phyloP scores from a whole-genome alignment of 805 yeast species.

The Starmera caribaea region DNA sequence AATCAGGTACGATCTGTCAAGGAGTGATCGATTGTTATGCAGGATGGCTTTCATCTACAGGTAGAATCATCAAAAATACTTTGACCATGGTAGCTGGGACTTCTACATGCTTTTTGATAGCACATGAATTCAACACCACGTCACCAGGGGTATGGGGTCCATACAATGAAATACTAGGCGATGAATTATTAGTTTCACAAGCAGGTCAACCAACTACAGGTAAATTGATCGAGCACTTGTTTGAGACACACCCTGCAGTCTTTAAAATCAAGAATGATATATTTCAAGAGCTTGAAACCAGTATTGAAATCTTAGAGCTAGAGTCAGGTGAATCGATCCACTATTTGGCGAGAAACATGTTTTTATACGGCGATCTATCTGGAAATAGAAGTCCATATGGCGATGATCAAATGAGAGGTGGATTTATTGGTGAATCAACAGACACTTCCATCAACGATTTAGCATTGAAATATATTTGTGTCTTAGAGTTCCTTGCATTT shows the following conservation, averaged over 20 bases:
- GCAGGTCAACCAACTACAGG: slow-evolving; percentile 57
- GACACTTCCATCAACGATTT: slow-evolving; percentile 25
- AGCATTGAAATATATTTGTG: slow-evolving; percentile 32
- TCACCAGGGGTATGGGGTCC: slow-evolving; percentile 55
- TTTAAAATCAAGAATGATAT: slow-evolving; percentile 5
- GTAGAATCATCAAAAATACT: slow-evolving; percentile 12
- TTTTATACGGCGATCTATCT: slow-evolving; percentile 44
- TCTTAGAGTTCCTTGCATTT: slow-evolving; percentile 41
- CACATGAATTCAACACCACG: slow-evolving; percentile 10
- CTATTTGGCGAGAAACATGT: slow-evolving; percentile 24
- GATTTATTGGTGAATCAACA: slow-evolving; percentile 36
- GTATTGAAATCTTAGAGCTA: slow-evolving; percentile 9
- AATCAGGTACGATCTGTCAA: slow-evolving; percentile 21
- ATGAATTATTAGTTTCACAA: slow-evolving; percentile 28
- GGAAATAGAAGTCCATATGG: slow-evolving; percentile 53
- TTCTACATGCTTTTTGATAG: slow-evolving; percentile 42
- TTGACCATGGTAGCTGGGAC: slow-evolving; percentile 53
- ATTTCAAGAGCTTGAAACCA: slow-evolving; percentile 15
- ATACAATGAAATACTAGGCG: slow-evolving; percentile 27
- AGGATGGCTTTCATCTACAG: slow-evolving; percentile 36
- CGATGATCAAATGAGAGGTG: slow-evolving; percentile 39
- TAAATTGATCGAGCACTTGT: slow-evolving; percentile 36
- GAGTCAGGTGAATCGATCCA: slow-evolving; percentile 13
- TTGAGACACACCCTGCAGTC: slow-evolving; percentile 30
- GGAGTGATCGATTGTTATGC: slow-evolving; percentile 57